These are phyloP conservation scores for Colletotrichum orchidophilum DNA, from an alignment of 2,329 filamentous ascomycete species.

Conservation along the genomic window DNA sequence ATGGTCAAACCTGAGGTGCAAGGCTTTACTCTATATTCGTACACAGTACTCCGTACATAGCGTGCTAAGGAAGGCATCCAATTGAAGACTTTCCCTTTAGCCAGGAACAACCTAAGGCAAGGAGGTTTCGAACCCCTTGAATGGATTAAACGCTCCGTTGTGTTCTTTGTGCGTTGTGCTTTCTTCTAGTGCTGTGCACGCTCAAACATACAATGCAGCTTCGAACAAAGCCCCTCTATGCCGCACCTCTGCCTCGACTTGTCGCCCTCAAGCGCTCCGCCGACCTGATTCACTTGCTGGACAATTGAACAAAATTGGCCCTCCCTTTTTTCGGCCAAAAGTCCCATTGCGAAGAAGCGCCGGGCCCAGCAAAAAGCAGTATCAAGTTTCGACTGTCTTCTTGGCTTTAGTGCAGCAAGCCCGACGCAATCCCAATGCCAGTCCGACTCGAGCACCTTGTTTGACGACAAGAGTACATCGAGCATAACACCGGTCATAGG, in stretches of 20 bases:
- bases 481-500: background rate
- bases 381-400: background rate
- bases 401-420: background rate
- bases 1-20: background rate
- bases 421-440: background rate
- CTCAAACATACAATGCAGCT: background rate
- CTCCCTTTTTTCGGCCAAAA: background rate
- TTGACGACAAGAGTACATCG: background rate
- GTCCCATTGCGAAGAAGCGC: background rate
- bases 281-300: background rate
- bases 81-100: background rate
- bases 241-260: background rate
- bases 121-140: background rate
- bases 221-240: background rate
- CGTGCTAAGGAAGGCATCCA: background rate
- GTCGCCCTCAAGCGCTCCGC: background rate
- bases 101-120: background rate
- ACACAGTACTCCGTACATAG: background rate
- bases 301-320: background rate
- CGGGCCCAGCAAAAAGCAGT: background rate
- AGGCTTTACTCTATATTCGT: background rate
- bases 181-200: slow-evolving; percentile 2
- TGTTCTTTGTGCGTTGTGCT: slow-evolving; percentile 1
- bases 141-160: background rate
- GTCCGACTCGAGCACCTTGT: background rate